Evolutionary conservation across 2,329 filamentous ascomycete genomes (phyloP), one percentile per base, ranked within the genome.

Genomic region (Sporothrix pseudoabietina): DNA sequence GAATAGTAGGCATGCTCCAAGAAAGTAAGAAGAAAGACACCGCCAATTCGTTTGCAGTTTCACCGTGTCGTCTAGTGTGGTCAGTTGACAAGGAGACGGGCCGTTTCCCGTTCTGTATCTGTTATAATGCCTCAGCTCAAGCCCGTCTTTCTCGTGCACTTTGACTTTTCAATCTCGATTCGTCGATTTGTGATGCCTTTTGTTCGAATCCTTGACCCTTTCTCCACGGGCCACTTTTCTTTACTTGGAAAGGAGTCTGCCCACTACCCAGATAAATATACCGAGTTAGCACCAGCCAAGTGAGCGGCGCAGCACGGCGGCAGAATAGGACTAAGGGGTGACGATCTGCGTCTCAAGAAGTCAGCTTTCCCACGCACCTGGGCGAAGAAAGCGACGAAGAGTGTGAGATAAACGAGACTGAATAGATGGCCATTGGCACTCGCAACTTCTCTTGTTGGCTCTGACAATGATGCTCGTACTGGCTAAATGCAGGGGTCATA

Each of bases 301-400:
- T 59, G 9, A 14, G 39, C 49, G 68, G 68, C 52, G 49, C 52
- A 70, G 49, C 68, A 70, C 19, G 69, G 39, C 54, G 54, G 69
- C 4, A 61, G 9, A 49, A 59, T 39, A 59, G 39, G 69, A n/a
- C 35, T 47, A 47, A 49, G 44, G 44, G 54, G 41, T 26, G 39
- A 52, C 10, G 55, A 71, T 71, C 69, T 41, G 16, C 35, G 69
- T 71, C 69, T 71, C 69, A 55, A 71, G 49, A 39, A 39, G 22
- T 12, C 22, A 41, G 22, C 39, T 47, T 47, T 71, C 54, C 69
- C 55, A 57, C 26, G 52, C 41, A n/a, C 69, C 55, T 52, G 69
- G 69, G 44, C 55, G 61, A 26, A 63, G 39, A 30, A 71, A n/a
- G 54, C 4, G 19, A n/a, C 5, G 16, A 52, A 16, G 14, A 5